phyloP scores from a whole-genome alignment of 495 filamentous ascomycete species.

The Penicillium roqueforti region DNA sequence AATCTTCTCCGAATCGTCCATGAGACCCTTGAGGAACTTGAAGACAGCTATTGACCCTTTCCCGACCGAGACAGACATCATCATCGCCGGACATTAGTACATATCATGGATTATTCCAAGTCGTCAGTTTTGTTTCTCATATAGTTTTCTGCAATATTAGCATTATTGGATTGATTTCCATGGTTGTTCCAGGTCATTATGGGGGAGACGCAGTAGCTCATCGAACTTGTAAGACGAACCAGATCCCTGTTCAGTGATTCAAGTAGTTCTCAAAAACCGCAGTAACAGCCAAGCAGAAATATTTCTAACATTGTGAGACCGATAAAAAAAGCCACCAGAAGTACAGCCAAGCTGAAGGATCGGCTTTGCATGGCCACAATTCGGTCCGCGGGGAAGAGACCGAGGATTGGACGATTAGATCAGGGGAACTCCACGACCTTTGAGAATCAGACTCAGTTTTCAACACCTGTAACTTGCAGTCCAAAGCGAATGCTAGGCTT shows the following conservation, averaged over 20 bases:
- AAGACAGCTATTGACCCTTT: slow-evolving; percentile 1
- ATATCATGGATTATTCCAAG: neutral
- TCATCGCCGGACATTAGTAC: neutral
- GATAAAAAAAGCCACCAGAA: neutral
- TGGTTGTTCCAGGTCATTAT: neutral
- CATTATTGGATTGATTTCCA: neutral
- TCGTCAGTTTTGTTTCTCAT: neutral
- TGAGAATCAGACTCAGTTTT: neutral
- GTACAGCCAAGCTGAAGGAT: slow-evolving; percentile 1
- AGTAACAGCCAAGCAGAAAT: neutral
- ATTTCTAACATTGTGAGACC: neutral
- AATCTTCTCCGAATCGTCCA: slow-evolving; percentile 2
- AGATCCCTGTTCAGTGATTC: neutral
- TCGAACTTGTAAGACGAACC: neutral
- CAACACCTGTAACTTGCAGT: neutral
- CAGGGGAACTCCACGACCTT: slow-evolving; percentile 10
- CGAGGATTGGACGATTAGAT: slow-evolving; percentile 8
- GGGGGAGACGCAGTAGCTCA: neutral
- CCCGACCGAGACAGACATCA: neutral
- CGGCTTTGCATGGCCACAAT: slow-evolving; percentile 5
- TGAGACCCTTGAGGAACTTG: neutral
- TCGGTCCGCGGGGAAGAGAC: slow-evolving; percentile 5
- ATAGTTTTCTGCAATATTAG: neutral
- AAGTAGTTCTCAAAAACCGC: neutral
- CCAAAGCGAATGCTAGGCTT: slow-evolving; percentile 54